Percentiles rank a stretch among this genome's conserved stretches.
These are phyloP conservation scores for Filosporella fistucella DNA, from an alignment of 495 filamentous ascomycete species.

Conservation along the genomic window DNA sequence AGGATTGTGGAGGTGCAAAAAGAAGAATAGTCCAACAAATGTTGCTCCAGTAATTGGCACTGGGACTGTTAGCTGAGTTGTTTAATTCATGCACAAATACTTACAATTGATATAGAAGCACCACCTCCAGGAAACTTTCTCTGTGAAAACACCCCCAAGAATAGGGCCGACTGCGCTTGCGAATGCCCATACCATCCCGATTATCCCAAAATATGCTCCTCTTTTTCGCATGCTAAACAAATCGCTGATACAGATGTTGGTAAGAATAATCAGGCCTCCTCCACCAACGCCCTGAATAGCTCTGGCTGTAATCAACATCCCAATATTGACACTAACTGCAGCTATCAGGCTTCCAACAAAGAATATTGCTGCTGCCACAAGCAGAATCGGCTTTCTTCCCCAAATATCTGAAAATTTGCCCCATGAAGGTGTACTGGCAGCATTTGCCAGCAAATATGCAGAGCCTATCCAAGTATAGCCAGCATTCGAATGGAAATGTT, in stretches of 20 bases:
- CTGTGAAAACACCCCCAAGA: slow-evolving; percentile 71
- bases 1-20: slow-evolving; percentile 72
- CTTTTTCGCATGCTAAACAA: slow-evolving; percentile 67
- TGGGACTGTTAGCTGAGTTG: slow-evolving; percentile 6
- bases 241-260: slow-evolving; percentile 80
- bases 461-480: slow-evolving; percentile 78
- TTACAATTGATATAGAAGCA: slow-evolving; percentile 42
- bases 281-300: slow-evolving; percentile 82
- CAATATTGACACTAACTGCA: slow-evolving; percentile 60
- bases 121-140: slow-evolving; percentile 44
- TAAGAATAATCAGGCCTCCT: slow-evolving; percentile 74
- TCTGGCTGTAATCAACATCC: slow-evolving; percentile 71
- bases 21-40: slow-evolving; percentile 60
- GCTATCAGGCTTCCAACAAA: slow-evolving; percentile 71
- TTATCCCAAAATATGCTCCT: slow-evolving; percentile 49
- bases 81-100: slow-evolving; percentile 10
- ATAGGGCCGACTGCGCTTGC: slow-evolving; percentile 70
- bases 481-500: slow-evolving; percentile 53
- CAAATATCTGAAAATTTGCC: slow-evolving; percentile 85
- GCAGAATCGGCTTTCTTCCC: slow-evolving; percentile 75
- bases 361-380: slow-evolving; percentile 70
- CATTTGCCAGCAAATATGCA: slow-evolving; percentile 64
- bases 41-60: slow-evolving; percentile 72
- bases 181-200: slow-evolving; percentile 71
- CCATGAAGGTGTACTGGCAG: slow-evolving; percentile 69